These are phyloP conservation scores for Tetrapisispora pingtungensis DNA, from an alignment of 805 yeast species.

Conservation along the genomic window DNA sequence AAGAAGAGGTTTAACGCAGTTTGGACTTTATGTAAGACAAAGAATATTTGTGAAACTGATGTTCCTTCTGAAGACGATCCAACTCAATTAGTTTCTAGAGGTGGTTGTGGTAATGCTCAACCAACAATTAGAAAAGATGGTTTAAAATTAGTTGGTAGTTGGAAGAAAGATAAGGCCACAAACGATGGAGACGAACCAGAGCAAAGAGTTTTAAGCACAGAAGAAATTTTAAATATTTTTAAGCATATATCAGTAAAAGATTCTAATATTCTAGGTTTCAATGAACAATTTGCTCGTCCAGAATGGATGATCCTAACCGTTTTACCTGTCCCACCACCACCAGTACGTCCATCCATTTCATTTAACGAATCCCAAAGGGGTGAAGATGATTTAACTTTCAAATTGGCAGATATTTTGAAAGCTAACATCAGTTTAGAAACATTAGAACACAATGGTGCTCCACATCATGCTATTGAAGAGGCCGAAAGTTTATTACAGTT, in stretches of 20 bases:
- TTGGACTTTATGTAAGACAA: conserved; percentile 85
- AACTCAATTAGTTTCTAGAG: conserved; percentile 52
- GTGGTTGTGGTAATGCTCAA: conserved; percentile 97
- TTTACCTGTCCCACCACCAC: conserved; percentile 99
- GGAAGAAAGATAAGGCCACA: conserved; percentile 75
- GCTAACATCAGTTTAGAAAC: conserved; percentile 97
- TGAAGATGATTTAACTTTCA: conserved; percentile 97
- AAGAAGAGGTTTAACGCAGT: conserved; percentile 95
- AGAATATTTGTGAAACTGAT: conserved; percentile 93
- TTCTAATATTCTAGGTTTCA: conserved; percentile 73
- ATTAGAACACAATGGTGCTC: conserved; percentile 96
- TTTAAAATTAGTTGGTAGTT: conserved; percentile 91
- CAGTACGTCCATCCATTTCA: conserved; percentile 97
- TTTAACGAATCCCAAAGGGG: conserved; percentile 97
- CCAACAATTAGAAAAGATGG: conserved; percentile 96
- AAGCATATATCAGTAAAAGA: conserved; percentile 85
- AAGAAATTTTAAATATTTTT: conserved; percentile 84
- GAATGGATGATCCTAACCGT: conserved; percentile 97
- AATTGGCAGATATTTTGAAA: conserved; percentile 90
- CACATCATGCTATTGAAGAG: conserved; percentile 95
- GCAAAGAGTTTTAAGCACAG: conserved; percentile 75
- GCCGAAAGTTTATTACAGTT: conserved; percentile 91
- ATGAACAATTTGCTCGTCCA: conserved; percentile 94
- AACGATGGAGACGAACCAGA: conserved; percentile 88
- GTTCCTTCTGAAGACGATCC: conserved; percentile 53